A percentile compares a stretch with the other conserved stretches of the same genome.
Conservation (phyloP, 2,329 filamentous ascomycete species). For the Cladophialophora psammophila region DNA sequence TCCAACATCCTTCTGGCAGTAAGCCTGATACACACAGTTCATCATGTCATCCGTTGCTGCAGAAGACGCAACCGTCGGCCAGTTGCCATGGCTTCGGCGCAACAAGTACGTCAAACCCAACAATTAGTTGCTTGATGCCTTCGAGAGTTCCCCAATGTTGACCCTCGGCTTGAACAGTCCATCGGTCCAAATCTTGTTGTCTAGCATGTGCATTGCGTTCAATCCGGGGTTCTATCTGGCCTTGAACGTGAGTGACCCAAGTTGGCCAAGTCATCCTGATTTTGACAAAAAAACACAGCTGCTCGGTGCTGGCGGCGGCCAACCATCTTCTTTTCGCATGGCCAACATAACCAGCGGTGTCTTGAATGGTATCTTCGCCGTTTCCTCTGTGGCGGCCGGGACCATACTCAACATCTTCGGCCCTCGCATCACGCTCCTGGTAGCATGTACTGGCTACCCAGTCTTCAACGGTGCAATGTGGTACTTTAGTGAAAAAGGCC, state of each 20-base stretch:
- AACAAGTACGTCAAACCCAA: constrained; percentile 16
- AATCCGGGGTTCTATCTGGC: constrained; percentile 14
- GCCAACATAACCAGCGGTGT: constrained; percentile 21
- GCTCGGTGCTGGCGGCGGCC: constrained; percentile 17
- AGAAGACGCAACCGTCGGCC: constrained; percentile 1
- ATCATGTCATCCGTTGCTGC: constrained; percentile 6
- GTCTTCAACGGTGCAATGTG: constrained; percentile 16
- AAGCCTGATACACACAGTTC: constrained; percentile 1
- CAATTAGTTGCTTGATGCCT: background rate
- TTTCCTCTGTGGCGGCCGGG: constrained; percentile 8
- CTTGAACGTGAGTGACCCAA: constrained; percentile 5
- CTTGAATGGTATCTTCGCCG: constrained; percentile 11
- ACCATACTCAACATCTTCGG: constrained; percentile 20
- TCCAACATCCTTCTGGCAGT: constrained; percentile 1
- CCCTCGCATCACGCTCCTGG: constrained; percentile 15
- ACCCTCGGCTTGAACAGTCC: constrained; percentile 10
- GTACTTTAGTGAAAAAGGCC: constrained; percentile 16
- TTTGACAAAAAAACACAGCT: constrained; percentile 4
- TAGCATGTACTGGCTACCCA: constrained; percentile 16
- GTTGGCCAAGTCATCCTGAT: background rate
- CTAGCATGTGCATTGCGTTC: constrained; percentile 11
- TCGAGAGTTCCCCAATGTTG: constrained; percentile 8
- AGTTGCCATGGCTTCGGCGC: constrained; percentile 16
- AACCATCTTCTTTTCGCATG: constrained; percentile 19
- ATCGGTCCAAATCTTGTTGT: constrained; percentile 20